A percentile compares a stretch with the other conserved stretches of the same genome.
phyloP scores from a whole-genome alignment of 1,284 basidiomycete species.

The Athelia psychrophila region DNA sequence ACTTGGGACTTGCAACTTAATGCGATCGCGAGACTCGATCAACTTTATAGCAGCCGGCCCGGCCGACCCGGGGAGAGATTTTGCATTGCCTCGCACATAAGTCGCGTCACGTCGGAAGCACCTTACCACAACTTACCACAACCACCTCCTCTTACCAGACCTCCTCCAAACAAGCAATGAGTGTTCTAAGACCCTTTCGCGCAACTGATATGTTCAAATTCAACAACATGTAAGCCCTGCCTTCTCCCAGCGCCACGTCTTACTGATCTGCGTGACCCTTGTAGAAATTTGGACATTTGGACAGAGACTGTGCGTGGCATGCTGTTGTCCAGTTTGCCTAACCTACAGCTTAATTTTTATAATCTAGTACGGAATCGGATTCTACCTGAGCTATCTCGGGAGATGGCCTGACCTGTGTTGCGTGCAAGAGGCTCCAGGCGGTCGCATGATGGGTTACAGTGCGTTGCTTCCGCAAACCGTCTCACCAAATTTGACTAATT shows the following conservation, averaged over 20 bases:
- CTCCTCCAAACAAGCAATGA: too few species aligned
- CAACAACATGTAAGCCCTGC: conserved; percentile 72
- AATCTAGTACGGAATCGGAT: conserved; percentile 75
- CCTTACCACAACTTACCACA: too few species aligned
- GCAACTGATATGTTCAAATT: conserved; percentile 89
- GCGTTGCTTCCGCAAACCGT: conserved; percentile 22
- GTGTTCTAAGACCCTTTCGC: conserved; percentile 77
- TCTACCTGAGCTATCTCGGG: conserved; percentile 85
- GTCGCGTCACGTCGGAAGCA: too few species aligned
- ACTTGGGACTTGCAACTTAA: too few species aligned
- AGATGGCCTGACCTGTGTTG: conserved; percentile 90
- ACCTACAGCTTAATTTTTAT: conserved; percentile 1
- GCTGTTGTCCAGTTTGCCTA: not conserved
- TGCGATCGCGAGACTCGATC: too few species aligned
- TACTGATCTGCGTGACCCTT: conserved; percentile 6
- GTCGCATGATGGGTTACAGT: conserved; percentile 88
- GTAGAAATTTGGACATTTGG: conserved; percentile 89
- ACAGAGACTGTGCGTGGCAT: conserved; percentile 75
- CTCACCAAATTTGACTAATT: conserved; percentile 4
- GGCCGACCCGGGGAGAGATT: too few species aligned
- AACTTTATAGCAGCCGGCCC: too few species aligned
- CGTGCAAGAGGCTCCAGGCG: conserved; percentile 74
- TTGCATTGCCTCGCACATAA: too few species aligned
- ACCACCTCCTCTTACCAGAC: too few species aligned
- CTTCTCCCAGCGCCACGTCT: not conserved